Evolutionary conservation across 495 filamentous ascomycete species (phyloP), one percentile per base, ranked within the genome.

Genomic region (Daldinia childiae): DNA sequence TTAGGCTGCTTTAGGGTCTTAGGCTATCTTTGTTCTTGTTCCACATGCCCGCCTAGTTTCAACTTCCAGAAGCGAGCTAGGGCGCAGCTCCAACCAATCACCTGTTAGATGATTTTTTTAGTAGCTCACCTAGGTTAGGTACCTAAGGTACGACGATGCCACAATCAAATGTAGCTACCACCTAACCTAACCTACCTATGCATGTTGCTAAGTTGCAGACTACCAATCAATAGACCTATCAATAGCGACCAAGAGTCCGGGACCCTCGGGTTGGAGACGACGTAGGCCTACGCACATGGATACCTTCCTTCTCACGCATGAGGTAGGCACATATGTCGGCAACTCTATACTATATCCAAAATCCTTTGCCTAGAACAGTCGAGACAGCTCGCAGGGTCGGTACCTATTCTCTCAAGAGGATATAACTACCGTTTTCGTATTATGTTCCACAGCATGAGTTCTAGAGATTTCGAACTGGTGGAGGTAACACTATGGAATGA

Each of bases 41-140:
- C 65, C 70, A 73, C 64, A 52, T 19, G 26, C 34, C 65, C 65
- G 62, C 57, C 61, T 38, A 45, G 39, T 57, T 50, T 50, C 60
- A 60, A 72, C 64, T 68, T 61, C 64, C 65, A 73, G 70, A 73
- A 73, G 57, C 62, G 66, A 69, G 57, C 61, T 69, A 73, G 65
- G 39, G 48, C 48, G 27, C 45, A 12, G 27, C 15, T n/a, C 29
- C 19, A 30, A 38, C 64, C 69, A 72, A 72, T 72, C 59, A 68
- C 14, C 62, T 39, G 15, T 17, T 57, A 38, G 5, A 7, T 26
- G 6, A 11, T 14, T 19, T 14, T 19, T 21, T 51, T 51, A 21
- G 45, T 24, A 48, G 19, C 62, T 39, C 5, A 27, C 26, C 3
- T 27, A 26, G 26, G 26, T 39, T 39, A 58, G 62, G n/a, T 55